Percentiles rank a stretch among this genome's conserved stretches.
These are phyloP conservation scores for Collybia sp. DNA, from an alignment of 768 basidiomycete species.

Conservation along the genomic window DNA sequence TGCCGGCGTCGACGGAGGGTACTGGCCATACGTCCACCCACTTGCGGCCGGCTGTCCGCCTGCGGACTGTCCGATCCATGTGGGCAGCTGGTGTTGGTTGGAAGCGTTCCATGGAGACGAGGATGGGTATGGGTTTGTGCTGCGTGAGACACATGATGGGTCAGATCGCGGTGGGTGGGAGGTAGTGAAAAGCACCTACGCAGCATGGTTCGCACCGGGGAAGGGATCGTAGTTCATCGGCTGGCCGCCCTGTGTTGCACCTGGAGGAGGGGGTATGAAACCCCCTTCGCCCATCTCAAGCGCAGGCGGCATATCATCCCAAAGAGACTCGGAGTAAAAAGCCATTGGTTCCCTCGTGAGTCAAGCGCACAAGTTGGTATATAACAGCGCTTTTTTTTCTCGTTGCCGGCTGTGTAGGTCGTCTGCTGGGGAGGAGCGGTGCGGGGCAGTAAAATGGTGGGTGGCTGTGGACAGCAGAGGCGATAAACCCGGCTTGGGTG, in stretches of 20 bases:
- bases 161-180: background rate
- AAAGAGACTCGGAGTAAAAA: background rate
- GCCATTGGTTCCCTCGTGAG: background rate
- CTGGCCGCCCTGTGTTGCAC: slow-evolving; percentile 25
- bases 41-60: background rate
- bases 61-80: background rate
- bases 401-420: no score
- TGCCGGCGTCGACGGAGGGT: slow-evolving; percentile 10
- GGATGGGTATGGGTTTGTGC: background rate
- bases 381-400: no score
- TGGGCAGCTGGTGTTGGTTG: background rate
- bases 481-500: no score
- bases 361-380: no score
- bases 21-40: slow-evolving; percentile 13
- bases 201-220: slow-evolving; percentile 5
- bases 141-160: background rate
- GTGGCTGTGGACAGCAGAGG: no score
- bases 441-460: no score
- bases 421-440: no score
- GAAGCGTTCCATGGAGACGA: background rate
- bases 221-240: slow-evolving; percentile 14
- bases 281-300: slow-evolving; percentile 9
- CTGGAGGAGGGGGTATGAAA: slow-evolving; percentile 28
- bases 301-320: slow-evolving; percentile 20
- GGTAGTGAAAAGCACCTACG: slow-evolving; percentile 7